These are phyloP conservation scores for Pleurotus ostreatus DNA, from an alignment of 768 basidiomycete species.

Conservation along the genomic window DNA sequence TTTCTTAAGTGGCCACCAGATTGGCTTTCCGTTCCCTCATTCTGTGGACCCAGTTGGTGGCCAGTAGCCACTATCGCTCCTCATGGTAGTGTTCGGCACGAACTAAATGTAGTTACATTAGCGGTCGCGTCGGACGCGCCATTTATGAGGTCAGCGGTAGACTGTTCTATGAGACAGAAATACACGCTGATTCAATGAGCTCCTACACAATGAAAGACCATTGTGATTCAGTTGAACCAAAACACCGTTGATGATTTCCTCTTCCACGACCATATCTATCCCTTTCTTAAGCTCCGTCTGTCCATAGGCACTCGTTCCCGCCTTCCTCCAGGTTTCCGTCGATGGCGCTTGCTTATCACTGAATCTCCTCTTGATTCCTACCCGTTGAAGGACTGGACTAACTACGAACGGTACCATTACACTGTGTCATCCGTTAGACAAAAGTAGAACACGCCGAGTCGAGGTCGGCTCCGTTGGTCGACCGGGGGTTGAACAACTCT, in stretches of 20 bases:
- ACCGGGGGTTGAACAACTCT: slow-evolving; percentile 43
- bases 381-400: slow-evolving; percentile 45
- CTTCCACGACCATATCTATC: slow-evolving; percentile 42
- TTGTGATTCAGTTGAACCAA: slow-evolving; percentile 41
- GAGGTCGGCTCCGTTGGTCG: slow-evolving; percentile 45
- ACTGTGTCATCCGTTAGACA: slow-evolving; percentile 46
- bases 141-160: too few relatives aligned
- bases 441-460: slow-evolving; percentile 61
- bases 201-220: too few relatives aligned
- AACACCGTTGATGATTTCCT: slow-evolving; percentile 51
- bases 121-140: too few relatives aligned
- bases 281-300: slow-evolving; percentile 36
- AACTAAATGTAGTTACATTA: too few relatives aligned
- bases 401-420: slow-evolving; percentile 39
- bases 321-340: slow-evolving; percentile 50
- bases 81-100: too few relatives aligned
- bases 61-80: too few relatives aligned
- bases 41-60: too few relatives aligned
- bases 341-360: slow-evolving; percentile 41
- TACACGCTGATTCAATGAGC: too few relatives aligned
- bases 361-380: slow-evolving; percentile 33
- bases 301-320: slow-evolving; percentile 49
- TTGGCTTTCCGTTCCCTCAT: too few relatives aligned
- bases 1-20: too few relatives aligned
- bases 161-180: too few relatives aligned